phyloP scores from a whole-genome alignment of 2,329 filamentous ascomycete species.

The Venturia nashicola region DNA sequence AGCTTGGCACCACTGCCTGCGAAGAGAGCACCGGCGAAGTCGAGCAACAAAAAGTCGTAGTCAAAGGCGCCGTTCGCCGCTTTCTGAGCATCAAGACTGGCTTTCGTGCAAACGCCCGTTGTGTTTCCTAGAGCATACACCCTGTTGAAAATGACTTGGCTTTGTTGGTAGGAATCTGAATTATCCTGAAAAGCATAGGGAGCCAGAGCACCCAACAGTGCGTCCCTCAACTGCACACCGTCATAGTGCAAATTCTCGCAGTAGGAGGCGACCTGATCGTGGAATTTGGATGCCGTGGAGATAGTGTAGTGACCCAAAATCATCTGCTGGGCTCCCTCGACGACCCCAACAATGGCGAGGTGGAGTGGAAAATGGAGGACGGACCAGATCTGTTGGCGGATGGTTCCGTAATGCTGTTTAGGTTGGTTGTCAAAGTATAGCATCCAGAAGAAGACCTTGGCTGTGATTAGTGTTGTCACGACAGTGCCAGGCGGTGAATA shows the following conservation, averaged over 20 bases:
- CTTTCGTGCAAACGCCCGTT: not conserved
- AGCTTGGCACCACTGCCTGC: not conserved
- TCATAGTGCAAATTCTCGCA: not conserved
- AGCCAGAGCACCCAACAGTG: not conserved
- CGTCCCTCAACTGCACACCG: not conserved
- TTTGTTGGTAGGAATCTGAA: not conserved
- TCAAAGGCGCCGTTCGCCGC: not conserved
- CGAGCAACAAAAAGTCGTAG: not conserved
- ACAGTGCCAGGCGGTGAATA: too few relatives aligned
- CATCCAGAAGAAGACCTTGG: slow-evolving; percentile 19
- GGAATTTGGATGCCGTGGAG: not conserved
- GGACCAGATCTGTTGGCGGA: slow-evolving; percentile 22
- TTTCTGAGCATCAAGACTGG: not conserved
- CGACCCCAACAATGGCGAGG: slow-evolving; percentile 17
- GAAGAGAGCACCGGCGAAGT: not conserved
- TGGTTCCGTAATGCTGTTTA: slow-evolving; percentile 21
- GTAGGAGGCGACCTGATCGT: not conserved
- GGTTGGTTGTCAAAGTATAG: slow-evolving; percentile 22
- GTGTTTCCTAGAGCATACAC: not conserved
- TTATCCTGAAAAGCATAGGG: not conserved
- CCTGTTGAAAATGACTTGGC: not conserved
- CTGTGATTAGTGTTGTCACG: not conserved
- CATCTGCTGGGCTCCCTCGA: slow-evolving; percentile 15
- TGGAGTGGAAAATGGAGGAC: slow-evolving; percentile 22
- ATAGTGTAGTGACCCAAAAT: not conserved